Base-by-base conservation (phyloP, 305 asterid genomes). In the Fraxinus angustifolia region DNA sequence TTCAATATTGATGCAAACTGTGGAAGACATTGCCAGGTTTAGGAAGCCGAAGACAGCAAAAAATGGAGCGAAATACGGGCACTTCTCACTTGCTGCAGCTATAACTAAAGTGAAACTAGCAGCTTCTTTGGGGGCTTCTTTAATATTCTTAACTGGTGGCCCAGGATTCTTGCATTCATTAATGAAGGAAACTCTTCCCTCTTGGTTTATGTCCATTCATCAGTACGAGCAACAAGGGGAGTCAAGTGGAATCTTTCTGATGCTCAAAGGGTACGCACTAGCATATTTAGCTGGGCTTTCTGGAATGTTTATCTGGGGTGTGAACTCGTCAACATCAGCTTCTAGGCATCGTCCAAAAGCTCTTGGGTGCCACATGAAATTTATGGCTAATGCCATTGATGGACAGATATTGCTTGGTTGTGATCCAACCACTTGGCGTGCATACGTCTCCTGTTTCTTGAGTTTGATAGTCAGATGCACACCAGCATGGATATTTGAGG, bases 171-270 rank as follows among this genome's bases (percentile, higher is more conserved):
- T 96, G 50, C 97, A 92, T 81, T 92, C 98, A 30, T 79, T 96
- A 31, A 85, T 96, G 40, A 94, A 92, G 73, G 99, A 96, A 88
- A 91, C 92, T 17, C 92, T 96, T 74, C 99, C 99, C 11, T 92
- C 97, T 82, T 96, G 99, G 99, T 94, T 96, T 73, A 87, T 96
- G 88, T 93, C 97, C 1, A 86, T 82, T 76, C 95, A 91, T 79
- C 82, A 77, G 67, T 78, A 88, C 8, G 86, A 87, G 45, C 92
- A 86, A 80, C 87, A 83, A 76, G 85, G 84, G 8, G 85, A 78
- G 3, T 77, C 84, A 11, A 84, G 82, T 28, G 91, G 88, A 77
- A 86, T 87, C 75, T 88, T 95, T 70, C 91, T 88, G 0, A 90
- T 85, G 89, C 93, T 96, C 75, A 79, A 83, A 83, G 99, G 99